phyloP scores from a whole-genome alignment of 148 eudicot species.

The Polygonum aviculare region DNA sequence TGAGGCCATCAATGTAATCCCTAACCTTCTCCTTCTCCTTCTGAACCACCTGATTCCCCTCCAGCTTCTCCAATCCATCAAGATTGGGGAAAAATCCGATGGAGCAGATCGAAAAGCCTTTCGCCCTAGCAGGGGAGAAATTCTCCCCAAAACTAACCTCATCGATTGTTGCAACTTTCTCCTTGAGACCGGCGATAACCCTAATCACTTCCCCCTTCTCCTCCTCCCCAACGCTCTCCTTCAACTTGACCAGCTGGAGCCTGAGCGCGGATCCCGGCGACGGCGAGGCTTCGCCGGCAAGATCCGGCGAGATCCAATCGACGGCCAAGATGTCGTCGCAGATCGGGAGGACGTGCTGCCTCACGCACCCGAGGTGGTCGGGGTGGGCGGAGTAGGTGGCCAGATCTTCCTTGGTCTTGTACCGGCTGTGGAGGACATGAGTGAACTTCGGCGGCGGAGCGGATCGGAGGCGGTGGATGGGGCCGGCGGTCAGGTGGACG shows the following conservation, averaged over 20 bases:
- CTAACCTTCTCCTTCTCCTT: conserved; percentile 63
- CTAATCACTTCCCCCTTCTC: conserved; percentile 40
- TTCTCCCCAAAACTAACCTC: conserved; percentile 63
- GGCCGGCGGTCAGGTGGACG: conserved; percentile 49
- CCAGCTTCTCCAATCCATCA: conserved; percentile 45
- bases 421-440: conserved; percentile 74
- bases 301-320: conserved; percentile 46
- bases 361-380: conserved; percentile 48
- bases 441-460: conserved; percentile 38
- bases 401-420: conserved; percentile 49
- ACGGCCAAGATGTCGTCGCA: conserved; percentile 77
- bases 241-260: conserved; percentile 53
- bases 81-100: conserved; percentile 49
- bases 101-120: conserved; percentile 70
- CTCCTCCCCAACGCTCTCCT: conserved; percentile 46
- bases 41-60: conserved; percentile 27
- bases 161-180: conserved; percentile 26
- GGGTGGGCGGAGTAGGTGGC: conserved; percentile 48
- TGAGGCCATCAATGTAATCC: conserved; percentile 46
- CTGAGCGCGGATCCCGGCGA: conserved; percentile 58
- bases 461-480: conserved; percentile 32
- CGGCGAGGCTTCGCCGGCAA: conserved; percentile 14
- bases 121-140: conserved; percentile 73
- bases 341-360: conserved; percentile 40
- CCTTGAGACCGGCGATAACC: conserved; percentile 53